These are phyloP conservation scores for Pseudocercospora pini-densiflorae DNA, from an alignment of 2,329 filamentous ascomycete species.

Conservation along the genomic window DNA sequence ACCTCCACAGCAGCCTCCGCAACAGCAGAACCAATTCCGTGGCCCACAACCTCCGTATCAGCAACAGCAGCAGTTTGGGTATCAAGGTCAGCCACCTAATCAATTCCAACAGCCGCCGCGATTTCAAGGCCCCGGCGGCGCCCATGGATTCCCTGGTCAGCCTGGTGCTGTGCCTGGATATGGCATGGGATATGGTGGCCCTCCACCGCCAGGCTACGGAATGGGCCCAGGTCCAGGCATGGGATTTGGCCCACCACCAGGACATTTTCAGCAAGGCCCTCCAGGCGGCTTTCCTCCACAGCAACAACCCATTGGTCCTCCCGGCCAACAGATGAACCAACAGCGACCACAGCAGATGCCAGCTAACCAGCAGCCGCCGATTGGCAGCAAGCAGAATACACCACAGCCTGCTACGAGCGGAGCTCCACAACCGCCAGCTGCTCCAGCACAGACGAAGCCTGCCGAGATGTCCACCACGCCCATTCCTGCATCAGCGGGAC, in stretches of 20 bases:
- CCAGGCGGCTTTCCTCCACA: conserved; percentile 41
- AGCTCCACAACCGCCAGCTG: conserved; percentile 30
- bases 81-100: conserved; percentile 44
- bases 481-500: conserved; percentile 54
- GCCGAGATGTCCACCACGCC: conserved; percentile 45
- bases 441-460: conserved; percentile 35
- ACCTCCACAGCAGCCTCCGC: conserved; percentile 25
- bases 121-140: conserved; percentile 49
- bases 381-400: conserved; percentile 43
- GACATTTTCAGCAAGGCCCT: conserved; percentile 60
- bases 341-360: conserved; percentile 52
- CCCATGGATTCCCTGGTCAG: conserved; percentile 50
- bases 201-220: conserved; percentile 50
- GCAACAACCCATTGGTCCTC: conserved; percentile 61
- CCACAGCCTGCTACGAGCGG: conserved; percentile 34
- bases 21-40: conserved; percentile 41
- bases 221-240: conserved; percentile 20
- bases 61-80: conserved; percentile 38
- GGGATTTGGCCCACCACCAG: conserved; percentile 28
- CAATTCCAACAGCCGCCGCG: conserved; percentile 53
- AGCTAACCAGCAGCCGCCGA: conserved; percentile 49
- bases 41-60: conserved; percentile 47
- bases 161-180: conserved; percentile 63
- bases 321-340: conserved; percentile 47
- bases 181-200: conserved; percentile 66